phyloP scores from a whole-genome alignment of 495 filamentous ascomycete genomes.

The Talaromyces liani region DNA sequence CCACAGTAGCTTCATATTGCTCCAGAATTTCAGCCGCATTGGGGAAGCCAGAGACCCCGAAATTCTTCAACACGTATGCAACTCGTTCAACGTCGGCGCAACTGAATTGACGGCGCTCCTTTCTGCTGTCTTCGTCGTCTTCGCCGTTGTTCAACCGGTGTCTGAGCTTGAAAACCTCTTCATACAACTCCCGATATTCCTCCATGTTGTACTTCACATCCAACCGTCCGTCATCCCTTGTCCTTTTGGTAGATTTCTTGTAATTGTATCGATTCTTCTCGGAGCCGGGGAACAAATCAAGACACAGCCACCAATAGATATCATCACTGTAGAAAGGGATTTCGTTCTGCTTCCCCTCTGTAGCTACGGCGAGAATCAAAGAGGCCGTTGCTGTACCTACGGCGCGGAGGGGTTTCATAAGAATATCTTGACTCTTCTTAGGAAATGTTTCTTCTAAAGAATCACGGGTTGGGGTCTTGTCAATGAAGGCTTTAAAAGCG shows the following conservation, averaged over 20 bases:
- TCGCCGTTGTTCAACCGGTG: conserved; percentile 29
- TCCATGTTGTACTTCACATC: conserved; percentile 57
- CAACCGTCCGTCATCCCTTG: conserved; percentile 27
- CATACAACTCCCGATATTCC: conserved; percentile 53
- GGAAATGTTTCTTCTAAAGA: conserved; percentile 26
- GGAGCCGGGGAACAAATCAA: conserved; percentile 19
- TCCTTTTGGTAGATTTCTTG: conserved; percentile 29
- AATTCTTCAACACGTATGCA: conserved; percentile 49
- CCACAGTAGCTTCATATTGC: background rate
- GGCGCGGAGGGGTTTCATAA: conserved; percentile 49
- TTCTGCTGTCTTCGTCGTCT: background rate
- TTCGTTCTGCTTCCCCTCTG: conserved; percentile 23
- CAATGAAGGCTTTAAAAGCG: conserved; percentile 30
- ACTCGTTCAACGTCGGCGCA: conserved; percentile 60
- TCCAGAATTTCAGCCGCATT: conserved; percentile 5
- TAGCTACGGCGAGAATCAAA: conserved; percentile 55
- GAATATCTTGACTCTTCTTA: conserved; percentile 33
- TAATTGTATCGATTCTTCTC: conserved; percentile 8
- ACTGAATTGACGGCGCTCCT: conserved; percentile 23
- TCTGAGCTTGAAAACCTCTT: conserved; percentile 33
- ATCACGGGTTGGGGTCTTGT: conserved; percentile 8
- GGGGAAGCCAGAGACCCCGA: conserved; percentile 22
- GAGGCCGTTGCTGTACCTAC: conserved; percentile 71
- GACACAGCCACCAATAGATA: conserved; percentile 58
- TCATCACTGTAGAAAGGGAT: conserved; percentile 75